Evolutionary conservation across 352 stramenopile genomes (phyloP).

Genomic region (Pythium grandisporangium): DNA sequence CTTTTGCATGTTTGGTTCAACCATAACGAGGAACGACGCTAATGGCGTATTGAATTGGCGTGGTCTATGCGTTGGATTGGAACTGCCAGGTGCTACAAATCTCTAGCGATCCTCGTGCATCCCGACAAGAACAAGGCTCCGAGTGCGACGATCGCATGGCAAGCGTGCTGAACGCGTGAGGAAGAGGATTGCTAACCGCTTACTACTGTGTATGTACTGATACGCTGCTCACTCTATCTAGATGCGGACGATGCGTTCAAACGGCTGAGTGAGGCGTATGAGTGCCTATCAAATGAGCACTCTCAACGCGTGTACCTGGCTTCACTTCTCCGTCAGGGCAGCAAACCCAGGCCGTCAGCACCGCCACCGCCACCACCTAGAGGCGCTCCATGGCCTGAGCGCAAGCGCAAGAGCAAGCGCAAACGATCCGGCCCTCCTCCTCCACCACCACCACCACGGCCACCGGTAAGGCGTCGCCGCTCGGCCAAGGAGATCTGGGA

Average conservation of each 20-base stretch:
- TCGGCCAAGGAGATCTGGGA: constrained; percentile 65
- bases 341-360: neutral
- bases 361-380: neutral
- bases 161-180: neutral
- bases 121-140: constrained; percentile 21
- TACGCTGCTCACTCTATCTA: no score
- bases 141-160: constrained; percentile 5
- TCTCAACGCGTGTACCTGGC: constrained; percentile 44
- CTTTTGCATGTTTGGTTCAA: no score
- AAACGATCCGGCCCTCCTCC: constrained; percentile 3
- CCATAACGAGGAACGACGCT: neutral
- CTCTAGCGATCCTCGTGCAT: constrained; percentile 17
- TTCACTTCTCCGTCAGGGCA: no score
- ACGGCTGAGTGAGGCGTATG: constrained; percentile 64
- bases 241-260: constrained; percentile 72
- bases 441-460: neutral
- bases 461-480: constrained; percentile 12
- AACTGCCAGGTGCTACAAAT: constrained; percentile 28
- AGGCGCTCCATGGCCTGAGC: no score
- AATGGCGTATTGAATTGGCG: neutral
- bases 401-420: constrained; percentile 14
- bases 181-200: no score
- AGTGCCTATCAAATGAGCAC: constrained; percentile 45
- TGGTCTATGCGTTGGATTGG: constrained; percentile 1
- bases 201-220: no score